phyloP scores from a whole-genome alignment of 495 filamentous ascomycete species.

The Pyrenula aspistea region DNA sequence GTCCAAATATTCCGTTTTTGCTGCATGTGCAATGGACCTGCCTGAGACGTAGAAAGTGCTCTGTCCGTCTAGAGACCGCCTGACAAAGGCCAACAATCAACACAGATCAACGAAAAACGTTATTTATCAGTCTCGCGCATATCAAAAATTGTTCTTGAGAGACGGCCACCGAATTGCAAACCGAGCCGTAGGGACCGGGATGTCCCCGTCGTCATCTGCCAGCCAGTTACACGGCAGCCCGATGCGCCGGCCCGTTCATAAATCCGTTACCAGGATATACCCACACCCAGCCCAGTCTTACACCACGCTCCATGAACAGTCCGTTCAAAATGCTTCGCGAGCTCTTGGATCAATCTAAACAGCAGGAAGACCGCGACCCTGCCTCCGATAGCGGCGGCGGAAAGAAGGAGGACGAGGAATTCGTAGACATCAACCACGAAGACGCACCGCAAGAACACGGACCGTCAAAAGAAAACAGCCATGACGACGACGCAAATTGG shows the following conservation, averaged over 20 bases:
- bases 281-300: not conserved
- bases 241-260: not conserved
- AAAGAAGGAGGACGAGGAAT: conserved; percentile 1
- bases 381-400: not conserved
- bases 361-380: not conserved
- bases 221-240: not conserved
- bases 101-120: no score
- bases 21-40: no score
- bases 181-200: no score
- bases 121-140: no score
- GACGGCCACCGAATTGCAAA: no score
- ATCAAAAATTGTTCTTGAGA: no score
- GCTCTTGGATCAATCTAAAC: not conserved
- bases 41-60: no score
- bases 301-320: not conserved
- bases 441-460: conserved; percentile 14
- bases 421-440: not conserved
- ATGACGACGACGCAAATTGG: conserved; percentile 12
- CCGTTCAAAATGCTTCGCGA: not conserved
- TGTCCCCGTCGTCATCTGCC: no score
- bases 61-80: no score
- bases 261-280: not conserved
- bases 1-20: no score
- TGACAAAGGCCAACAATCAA: no score
- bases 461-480: conserved; percentile 14